These are phyloP conservation scores for Daldinia grandis DNA, from an alignment of 495 filamentous ascomycete species.

Conservation along the genomic window DNA sequence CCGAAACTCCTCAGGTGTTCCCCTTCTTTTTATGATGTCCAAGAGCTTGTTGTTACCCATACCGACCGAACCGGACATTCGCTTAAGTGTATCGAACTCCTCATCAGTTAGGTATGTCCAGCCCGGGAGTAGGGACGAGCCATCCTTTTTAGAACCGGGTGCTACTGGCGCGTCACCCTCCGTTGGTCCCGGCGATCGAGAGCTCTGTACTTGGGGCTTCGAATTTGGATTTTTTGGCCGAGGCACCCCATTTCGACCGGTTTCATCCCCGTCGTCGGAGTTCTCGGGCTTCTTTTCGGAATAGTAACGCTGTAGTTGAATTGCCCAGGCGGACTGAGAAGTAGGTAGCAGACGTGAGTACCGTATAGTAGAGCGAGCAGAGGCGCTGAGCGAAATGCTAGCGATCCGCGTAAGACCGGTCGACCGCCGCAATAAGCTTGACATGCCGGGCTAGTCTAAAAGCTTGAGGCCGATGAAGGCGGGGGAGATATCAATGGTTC, in stretches of 20 bases:
- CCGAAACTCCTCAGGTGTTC: slow-evolving; percentile 44
- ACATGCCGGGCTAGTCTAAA: slow-evolving; percentile 62
- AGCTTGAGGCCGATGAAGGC: slow-evolving; percentile 22
- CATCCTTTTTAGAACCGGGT: not conserved
- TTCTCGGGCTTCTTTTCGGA: slow-evolving; percentile 58
- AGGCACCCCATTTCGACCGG: slow-evolving; percentile 6
- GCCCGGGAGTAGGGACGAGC: slow-evolving; percentile 39
- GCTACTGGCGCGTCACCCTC: slow-evolving; percentile 18
- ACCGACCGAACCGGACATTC: not conserved
- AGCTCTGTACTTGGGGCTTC: slow-evolving; percentile 35
- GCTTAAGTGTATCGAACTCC: slow-evolving; percentile 32
- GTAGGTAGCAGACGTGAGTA: slow-evolving; percentile 47
- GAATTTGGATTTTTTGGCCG: slow-evolving; percentile 15
- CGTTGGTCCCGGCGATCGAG: slow-evolving; percentile 40
- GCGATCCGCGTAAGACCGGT: slow-evolving; percentile 70
- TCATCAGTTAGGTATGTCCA: slow-evolving; percentile 50
- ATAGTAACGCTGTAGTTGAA: slow-evolving; percentile 63
- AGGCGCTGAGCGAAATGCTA: slow-evolving; percentile 59
- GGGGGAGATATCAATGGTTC: slow-evolving; percentile 21
- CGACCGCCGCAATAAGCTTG: slow-evolving; percentile 71
- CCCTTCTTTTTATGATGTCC: slow-evolving; percentile 30
- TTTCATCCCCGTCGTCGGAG: slow-evolving; percentile 6
- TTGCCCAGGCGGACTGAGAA: slow-evolving; percentile 56
- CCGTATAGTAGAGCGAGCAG: slow-evolving; percentile 54
- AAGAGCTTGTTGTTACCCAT: slow-evolving; percentile 9